These are phyloP conservation scores for Phalaenopsis equestris DNA, from an alignment of 106 monocot species.

Conservation along the genomic window DNA sequence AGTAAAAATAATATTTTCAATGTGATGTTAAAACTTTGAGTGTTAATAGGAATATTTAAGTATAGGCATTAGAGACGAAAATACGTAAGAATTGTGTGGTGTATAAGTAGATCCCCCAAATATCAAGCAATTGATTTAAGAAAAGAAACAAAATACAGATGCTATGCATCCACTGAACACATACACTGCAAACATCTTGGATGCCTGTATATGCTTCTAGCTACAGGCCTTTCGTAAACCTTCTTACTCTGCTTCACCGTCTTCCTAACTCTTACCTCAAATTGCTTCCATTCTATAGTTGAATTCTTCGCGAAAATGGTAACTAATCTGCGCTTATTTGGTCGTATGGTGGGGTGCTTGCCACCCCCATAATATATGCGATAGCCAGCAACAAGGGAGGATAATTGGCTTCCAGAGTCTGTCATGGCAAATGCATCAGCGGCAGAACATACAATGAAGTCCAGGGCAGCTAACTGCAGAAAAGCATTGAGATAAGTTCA, in stretches of 20 bases:
- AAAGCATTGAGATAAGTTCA: not conserved
- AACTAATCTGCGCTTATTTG: slow-evolving; percentile 82
- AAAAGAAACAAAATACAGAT: slow-evolving; percentile 4
- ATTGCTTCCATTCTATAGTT: slow-evolving; percentile 85
- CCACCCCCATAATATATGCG: slow-evolving; percentile 92
- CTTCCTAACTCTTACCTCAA: slow-evolving; percentile 78
- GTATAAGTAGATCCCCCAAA: not conserved
- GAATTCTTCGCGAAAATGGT: slow-evolving; percentile 63
- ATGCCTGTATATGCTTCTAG: slow-evolving; percentile 87
- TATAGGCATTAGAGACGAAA: no score
- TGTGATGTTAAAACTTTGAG: no score
- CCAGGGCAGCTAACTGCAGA: slow-evolving; percentile 84
- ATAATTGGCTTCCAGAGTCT: slow-evolving; percentile 92
- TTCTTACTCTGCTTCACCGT: slow-evolving; percentile 62
- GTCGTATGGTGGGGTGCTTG: slow-evolving; percentile 63
- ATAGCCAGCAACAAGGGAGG: slow-evolving; percentile 83
- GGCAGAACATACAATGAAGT: slow-evolving; percentile 87
- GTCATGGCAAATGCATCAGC: slow-evolving; percentile 97
- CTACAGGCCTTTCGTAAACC: slow-evolving; percentile 68
- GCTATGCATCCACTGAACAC: slow-evolving; percentile 44
- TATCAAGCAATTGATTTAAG: not conserved
- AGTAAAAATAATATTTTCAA: no score
- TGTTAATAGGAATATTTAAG: no score
- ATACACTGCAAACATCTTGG: slow-evolving; percentile 82
- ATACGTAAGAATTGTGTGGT: no score